A percentile compares a stretch with the other conserved stretches of the same genome.
phyloP scores from a whole-genome alignment of 352 stramenopile species.

The Phytophthora ramorum region DNA sequence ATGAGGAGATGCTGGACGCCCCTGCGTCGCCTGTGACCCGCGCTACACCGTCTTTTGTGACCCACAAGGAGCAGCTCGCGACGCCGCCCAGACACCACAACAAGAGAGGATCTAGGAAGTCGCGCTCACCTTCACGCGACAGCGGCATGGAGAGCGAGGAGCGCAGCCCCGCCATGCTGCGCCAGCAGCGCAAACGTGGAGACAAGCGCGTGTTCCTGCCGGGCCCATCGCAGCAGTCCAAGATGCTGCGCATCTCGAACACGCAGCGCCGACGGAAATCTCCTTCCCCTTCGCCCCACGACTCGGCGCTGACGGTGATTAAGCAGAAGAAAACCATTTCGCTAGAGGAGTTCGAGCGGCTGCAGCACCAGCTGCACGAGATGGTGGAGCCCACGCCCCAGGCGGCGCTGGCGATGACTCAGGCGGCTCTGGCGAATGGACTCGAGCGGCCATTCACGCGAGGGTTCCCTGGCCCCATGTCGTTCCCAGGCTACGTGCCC shows the following conservation, averaged over 20 bases:
- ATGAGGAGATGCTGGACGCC: conserved; percentile 30
- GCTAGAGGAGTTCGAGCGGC: conserved; percentile 75
- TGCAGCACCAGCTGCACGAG: conserved; percentile 68
- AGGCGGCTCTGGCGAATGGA: conserved; percentile 54
- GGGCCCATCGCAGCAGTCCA: conserved; percentile 52
- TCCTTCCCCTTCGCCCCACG: conserved; percentile 43
- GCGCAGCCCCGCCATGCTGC: conserved; percentile 37
- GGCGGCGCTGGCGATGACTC: conserved; percentile 61
- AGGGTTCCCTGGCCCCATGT: conserved; percentile 35
- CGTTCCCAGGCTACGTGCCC: conserved; percentile 44
- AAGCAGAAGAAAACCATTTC: conserved; percentile 84
- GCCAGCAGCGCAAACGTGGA: conserved; percentile 46
- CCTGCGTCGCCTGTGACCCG: conserved; percentile 21
- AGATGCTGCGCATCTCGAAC: conserved; percentile 47
- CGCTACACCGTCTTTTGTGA: conserved; percentile 20
- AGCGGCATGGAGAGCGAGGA: conserved; percentile 34
- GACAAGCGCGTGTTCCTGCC: conserved; percentile 57
- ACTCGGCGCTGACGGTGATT: conserved; percentile 65
- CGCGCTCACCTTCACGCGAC: conserved; percentile 38
- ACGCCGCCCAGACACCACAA: conserved; percentile 16
- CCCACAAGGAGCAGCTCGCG: conserved; percentile 22
- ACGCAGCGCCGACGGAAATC: conserved; percentile 39
- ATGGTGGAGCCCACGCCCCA: conserved; percentile 74
- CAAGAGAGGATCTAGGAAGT: conserved; percentile 22
- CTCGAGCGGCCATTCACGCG: conserved; percentile 44